Evolutionary conservation across 2,329 filamentous ascomycete genomes (phyloP), one percentile per base, ranked within the genome.

Genomic region (Ascochyta viciae-villosae): DNA sequence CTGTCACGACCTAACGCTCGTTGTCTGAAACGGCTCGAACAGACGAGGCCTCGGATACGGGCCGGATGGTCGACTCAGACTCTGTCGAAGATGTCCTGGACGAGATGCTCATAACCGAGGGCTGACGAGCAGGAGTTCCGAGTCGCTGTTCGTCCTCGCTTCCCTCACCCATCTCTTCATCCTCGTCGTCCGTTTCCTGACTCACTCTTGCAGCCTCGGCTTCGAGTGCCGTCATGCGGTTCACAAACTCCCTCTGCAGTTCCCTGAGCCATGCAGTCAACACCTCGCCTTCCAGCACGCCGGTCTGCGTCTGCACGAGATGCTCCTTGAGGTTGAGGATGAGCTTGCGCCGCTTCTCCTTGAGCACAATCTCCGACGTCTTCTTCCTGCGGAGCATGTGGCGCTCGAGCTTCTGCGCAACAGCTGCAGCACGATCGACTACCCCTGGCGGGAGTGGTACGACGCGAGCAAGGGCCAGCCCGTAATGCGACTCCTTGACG

Each of bases 381-480:
- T 83, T 83, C 64, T 85, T 86, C 61, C 81, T 87, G 24, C 80
- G 81, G 53, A 87, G 83, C 19, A 82, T 80, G 22, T 83, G 83
- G 9, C 78, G 76, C 37, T 87, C 82, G 6, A 97, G 77, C 22
- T 83, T 82, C 3, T 81, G 79, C 0, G 90, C 87, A 4, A 95
- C 86, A 0, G 78, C 69, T 58, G 89, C 86, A 0, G 93, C 94
- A 29, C 84, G 81, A 6, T 87, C 78, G 2, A 96, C 78, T 3
- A 96, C 85, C 1, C 77, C 76, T 0, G 82, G 72, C 0, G 94
- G 92, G 6, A 96, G 82, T 0, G 89, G 87, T 23, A 95, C 82
- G 0, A 92, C 84, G 29, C 86, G 85, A 0, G 94, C 92, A 3
- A 97, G 82, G 0, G 87, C 83, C n/a, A 97, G 83, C 0, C 95